phyloP scores from a whole-genome alignment of 139 green algal genomes.

The Chlamydomonas urium region DNA sequence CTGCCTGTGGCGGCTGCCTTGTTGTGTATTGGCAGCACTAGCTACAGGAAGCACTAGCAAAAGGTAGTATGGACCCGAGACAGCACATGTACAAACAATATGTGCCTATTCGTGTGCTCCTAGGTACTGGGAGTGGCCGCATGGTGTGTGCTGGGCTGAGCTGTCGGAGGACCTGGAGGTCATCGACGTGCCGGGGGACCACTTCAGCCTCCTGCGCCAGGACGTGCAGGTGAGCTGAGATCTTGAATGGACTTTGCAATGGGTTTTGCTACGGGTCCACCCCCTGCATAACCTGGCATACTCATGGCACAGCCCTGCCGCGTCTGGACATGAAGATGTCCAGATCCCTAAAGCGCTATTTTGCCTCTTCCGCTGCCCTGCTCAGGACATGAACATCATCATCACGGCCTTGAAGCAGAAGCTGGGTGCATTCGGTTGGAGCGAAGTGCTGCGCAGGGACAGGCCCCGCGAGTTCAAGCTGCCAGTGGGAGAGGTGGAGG shows the following conservation, averaged over 20 bases:
- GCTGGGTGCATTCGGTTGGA: conserved; percentile 49
- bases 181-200: conserved; percentile 71
- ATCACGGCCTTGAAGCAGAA: conserved; percentile 44
- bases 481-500: conserved; percentile 44
- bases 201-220: conserved; percentile 83
- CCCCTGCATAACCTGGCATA: too few relatives aligned
- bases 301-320: too few relatives aligned
- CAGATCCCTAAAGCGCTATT: too few relatives aligned
- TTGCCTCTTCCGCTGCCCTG: too few relatives aligned
- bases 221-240: conserved; percentile 9
- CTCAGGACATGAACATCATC: conserved; percentile 41
- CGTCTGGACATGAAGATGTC: too few relatives aligned
- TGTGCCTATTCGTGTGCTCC: too few relatives aligned
- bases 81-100: too few relatives aligned
- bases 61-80: too few relatives aligned
- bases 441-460: conserved; percentile 39
- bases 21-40: background rate
- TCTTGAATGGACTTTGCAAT: too few relatives aligned
- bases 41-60: too few relatives aligned
- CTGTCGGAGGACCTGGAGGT: conserved; percentile 65
- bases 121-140: conserved; percentile 44
- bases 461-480: conserved; percentile 6
- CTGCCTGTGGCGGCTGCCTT: background rate
- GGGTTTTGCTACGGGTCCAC: too few relatives aligned
- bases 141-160: conserved; percentile 72